phyloP scores from a whole-genome alignment of 2,329 filamentous ascomycete genomes.

The Torrubiella hemipterigena region DNA sequence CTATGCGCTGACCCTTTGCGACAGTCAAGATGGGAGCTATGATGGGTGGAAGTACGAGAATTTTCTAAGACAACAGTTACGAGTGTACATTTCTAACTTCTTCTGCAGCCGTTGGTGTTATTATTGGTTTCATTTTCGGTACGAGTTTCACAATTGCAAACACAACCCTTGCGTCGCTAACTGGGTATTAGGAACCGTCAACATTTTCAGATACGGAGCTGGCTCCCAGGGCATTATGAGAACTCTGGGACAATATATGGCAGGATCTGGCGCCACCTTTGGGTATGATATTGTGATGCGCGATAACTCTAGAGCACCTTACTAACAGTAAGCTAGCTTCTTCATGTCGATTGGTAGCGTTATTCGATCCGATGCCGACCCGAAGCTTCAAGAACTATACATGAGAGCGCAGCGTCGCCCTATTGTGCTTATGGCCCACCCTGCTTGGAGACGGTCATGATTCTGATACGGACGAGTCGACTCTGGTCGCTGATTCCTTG shows the following conservation, averaged over 20 bases:
- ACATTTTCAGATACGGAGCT: constrained; percentile 90
- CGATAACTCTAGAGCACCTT: background rate
- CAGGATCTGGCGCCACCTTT: constrained; percentile 88
- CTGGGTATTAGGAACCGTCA: constrained; percentile 58
- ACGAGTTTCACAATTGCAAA: constrained; percentile 15
- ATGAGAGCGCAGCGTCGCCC: constrained; percentile 61
- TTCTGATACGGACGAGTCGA: background rate
- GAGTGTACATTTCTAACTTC: constrained; percentile 16
- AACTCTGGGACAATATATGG: constrained; percentile 93
- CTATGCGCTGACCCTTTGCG: too few relatives aligned
- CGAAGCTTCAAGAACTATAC: constrained; percentile 65
- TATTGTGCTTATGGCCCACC: constrained; percentile 42
- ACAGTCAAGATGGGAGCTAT: constrained; percentile 97
- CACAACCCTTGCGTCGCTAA: constrained; percentile 9
- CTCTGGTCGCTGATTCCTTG: background rate
- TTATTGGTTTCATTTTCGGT: constrained; percentile 98
- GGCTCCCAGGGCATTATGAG: constrained; percentile 89
- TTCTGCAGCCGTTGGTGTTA: constrained; percentile 70
- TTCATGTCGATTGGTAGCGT: constrained; percentile 99
- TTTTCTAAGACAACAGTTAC: constrained; percentile 25
- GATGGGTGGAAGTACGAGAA: constrained; percentile 87
- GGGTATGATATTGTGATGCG: constrained; percentile 47
- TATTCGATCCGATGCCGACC: constrained; percentile 81
- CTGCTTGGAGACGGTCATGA: constrained; percentile 21
- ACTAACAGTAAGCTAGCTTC: constrained; percentile 33